Evolutionary conservation across 225 moss, liverwort and hornwort species (phyloP).

Genomic region (Polytrichum commune): DNA sequence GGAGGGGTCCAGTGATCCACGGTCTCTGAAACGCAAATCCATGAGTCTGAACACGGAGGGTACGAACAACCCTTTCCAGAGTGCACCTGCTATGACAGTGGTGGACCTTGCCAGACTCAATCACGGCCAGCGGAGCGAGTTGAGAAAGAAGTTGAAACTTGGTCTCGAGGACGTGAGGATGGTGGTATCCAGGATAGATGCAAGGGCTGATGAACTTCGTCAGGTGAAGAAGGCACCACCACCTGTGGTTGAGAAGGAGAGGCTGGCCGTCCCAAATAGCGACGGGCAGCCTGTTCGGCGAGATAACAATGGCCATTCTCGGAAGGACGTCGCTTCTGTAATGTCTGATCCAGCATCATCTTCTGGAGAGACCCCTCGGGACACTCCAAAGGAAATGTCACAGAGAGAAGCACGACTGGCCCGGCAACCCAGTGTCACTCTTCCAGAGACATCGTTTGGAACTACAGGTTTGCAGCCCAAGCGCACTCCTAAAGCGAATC

Average conservation of each 20-base stretch:
- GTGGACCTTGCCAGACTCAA: conserved; percentile 49
- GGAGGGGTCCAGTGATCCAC: conserved; percentile 43
- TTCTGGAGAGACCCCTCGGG: conserved; percentile 60
- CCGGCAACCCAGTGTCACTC: conserved; percentile 73
- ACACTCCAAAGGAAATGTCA: conserved; percentile 51
- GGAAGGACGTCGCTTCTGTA: conserved; percentile 67
- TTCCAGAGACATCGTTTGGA: conserved; percentile 66
- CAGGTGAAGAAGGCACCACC: conserved; percentile 13
- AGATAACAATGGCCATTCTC: conserved; percentile 68
- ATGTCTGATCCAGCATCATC: conserved; percentile 62
- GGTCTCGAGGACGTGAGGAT: conserved; percentile 67
- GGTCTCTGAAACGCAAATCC: conserved; percentile 83
- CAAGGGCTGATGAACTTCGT: conserved; percentile 52
- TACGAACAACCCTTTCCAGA: conserved; percentile 23
- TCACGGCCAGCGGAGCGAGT: conserved; percentile 66
- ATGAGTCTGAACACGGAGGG: conserved; percentile 97
- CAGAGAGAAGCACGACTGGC: conserved; percentile 77
- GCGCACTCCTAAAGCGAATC: conserved; percentile 90
- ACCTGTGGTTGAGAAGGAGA: conserved; percentile 29
- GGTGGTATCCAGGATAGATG: conserved; percentile 51
- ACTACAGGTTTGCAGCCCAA: conserved; percentile 89
- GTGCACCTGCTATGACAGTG: not conserved
- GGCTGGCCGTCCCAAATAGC: conserved; percentile 25
- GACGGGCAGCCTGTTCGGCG: conserved; percentile 59
- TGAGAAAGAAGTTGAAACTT: conserved; percentile 64